Conservation (phyloP, 148 eudicot species). For the Vaccinium darrowii region DNA sequence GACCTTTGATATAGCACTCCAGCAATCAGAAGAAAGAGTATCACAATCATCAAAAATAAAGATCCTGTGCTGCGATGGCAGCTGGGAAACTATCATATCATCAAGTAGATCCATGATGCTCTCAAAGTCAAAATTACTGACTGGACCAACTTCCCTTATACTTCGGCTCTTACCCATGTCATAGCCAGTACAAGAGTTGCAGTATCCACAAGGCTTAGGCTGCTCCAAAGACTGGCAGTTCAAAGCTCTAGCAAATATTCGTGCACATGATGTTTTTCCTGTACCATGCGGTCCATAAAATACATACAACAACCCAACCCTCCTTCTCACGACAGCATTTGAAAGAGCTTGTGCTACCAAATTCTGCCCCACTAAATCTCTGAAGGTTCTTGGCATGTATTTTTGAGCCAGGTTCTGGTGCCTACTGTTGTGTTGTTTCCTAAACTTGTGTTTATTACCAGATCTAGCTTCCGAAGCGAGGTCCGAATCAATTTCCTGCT, state of each 20-base stretch:
- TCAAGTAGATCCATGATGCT: constrained; percentile 69
- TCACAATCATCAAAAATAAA: constrained; percentile 89
- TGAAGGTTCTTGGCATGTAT: constrained; percentile 85
- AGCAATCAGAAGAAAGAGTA: constrained; percentile 63
- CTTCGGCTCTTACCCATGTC: constrained; percentile 73
- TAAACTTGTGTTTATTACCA: constrained; percentile 38
- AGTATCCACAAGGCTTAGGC: constrained; percentile 87
- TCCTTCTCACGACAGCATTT: constrained; percentile 71
- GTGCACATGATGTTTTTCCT: constrained; percentile 88
- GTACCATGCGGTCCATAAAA: constrained; percentile 98
- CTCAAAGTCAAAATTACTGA: constrained; percentile 65
- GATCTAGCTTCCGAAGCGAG: constrained; percentile 78
- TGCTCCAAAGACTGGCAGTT: constrained; percentile 82
- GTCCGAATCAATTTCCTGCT: constrained; percentile 68
- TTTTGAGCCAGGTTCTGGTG: constrained; percentile 85
- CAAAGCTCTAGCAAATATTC: constrained; percentile 86
- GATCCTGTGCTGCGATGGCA: constrained; percentile 57
- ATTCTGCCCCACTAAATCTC: constrained; percentile 93
- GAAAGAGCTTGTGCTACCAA: constrained; percentile 88
- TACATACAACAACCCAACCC: constrained; percentile 74
- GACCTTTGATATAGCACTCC: constrained; percentile 85
- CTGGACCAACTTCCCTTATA: constrained; percentile 73
- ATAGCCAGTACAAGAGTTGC: constrained; percentile 74
- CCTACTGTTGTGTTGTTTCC: constrained; percentile 42
- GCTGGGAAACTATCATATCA: constrained; percentile 50